phyloP scores from a whole-genome alignment of 2,329 filamentous ascomycete genomes.

The Pseudogymnoascus destructans region DNA sequence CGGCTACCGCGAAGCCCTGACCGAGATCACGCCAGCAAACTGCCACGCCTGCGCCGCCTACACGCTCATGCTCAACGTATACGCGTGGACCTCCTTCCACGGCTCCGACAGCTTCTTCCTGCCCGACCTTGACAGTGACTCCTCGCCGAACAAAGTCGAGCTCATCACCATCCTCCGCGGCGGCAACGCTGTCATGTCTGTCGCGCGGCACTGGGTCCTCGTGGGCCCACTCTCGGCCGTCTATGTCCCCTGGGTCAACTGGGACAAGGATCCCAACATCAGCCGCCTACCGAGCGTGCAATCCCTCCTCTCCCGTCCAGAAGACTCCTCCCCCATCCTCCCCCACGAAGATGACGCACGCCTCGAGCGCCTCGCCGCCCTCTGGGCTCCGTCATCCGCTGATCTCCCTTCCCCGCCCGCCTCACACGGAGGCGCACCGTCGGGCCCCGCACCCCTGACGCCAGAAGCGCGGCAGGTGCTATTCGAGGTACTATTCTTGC shows the following conservation, averaged over 20 bases:
- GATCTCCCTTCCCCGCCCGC: neutral
- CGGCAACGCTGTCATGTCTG: neutral
- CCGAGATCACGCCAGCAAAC: constrained; percentile 12
- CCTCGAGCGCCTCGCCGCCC: neutral
- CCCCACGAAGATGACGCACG: constrained; percentile 8
- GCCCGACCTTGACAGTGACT: neutral
- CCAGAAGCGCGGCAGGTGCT: constrained; percentile 13
- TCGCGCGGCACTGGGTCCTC: neutral
- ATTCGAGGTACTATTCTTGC: constrained; percentile 9
- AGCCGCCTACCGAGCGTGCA: neutral
- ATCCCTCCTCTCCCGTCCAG: neutral
- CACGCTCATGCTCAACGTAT: constrained; percentile 12
- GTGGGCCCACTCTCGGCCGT: constrained; percentile 10
- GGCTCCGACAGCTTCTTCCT: constrained; percentile 14
- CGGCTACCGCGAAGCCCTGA: constrained; percentile 10
- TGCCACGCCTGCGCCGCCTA: constrained; percentile 15
- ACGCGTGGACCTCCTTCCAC: constrained; percentile 14
- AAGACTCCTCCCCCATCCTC: neutral
- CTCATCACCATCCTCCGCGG: constrained; percentile 13
- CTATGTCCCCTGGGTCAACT: neutral
- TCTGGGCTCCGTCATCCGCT: neutral
- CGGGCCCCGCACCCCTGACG: neutral
- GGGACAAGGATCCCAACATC: neutral
- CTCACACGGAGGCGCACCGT: neutral
- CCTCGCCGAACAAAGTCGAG: constrained; percentile 2